Evolutionary conservation across 805 yeast species (phyloP).

Genomic region (Candida qinlingensis): DNA sequence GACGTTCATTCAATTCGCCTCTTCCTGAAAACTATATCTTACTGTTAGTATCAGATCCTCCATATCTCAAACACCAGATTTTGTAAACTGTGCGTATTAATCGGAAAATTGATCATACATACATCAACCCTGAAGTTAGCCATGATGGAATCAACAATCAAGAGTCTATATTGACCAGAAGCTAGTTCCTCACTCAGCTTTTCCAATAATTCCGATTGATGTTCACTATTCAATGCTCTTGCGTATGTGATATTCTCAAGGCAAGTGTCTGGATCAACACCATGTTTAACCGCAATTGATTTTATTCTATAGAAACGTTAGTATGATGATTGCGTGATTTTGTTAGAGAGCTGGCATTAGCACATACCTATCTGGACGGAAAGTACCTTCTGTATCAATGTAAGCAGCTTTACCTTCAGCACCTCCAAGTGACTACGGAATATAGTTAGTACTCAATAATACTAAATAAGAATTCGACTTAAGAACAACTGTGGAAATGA

Average conservation of each 20-base stretch:
- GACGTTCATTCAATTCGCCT: slow-evolving; percentile 73
- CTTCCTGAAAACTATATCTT: slow-evolving; percentile 57
- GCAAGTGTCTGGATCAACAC: slow-evolving; percentile 63
- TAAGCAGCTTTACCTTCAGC: slow-evolving; percentile 78
- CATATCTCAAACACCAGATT: too few species aligned
- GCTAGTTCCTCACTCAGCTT: slow-evolving; percentile 62
- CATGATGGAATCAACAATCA: slow-evolving; percentile 68
- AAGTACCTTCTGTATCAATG: slow-evolving; percentile 79
- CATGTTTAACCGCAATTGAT: slow-evolving; percentile 65
- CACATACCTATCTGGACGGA: slow-evolving; percentile 59
- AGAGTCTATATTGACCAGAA: slow-evolving; percentile 56
- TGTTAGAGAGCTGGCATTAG: not conserved
- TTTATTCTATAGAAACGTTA: slow-evolving; percentile 32
- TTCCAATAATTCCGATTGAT: slow-evolving; percentile 68
- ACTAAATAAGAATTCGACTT: too few species aligned
- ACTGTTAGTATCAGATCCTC: not conserved
- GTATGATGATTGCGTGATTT: not conserved
- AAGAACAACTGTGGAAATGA: not conserved
- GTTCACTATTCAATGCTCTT: slow-evolving; percentile 72
- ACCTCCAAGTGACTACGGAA: slow-evolving; percentile 52
- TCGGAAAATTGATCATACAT: slow-evolving; percentile 4
- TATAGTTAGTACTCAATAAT: not conserved
- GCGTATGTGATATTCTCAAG: slow-evolving; percentile 71
- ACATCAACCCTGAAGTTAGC: slow-evolving; percentile 70
- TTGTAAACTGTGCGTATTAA: too few species aligned